Percentiles rank a stretch among this genome's conserved stretches.
Evolutionary conservation across 352 stramenopile genomes (phyloP).

Genomic region (Phytophthora tentaculata): DNA sequence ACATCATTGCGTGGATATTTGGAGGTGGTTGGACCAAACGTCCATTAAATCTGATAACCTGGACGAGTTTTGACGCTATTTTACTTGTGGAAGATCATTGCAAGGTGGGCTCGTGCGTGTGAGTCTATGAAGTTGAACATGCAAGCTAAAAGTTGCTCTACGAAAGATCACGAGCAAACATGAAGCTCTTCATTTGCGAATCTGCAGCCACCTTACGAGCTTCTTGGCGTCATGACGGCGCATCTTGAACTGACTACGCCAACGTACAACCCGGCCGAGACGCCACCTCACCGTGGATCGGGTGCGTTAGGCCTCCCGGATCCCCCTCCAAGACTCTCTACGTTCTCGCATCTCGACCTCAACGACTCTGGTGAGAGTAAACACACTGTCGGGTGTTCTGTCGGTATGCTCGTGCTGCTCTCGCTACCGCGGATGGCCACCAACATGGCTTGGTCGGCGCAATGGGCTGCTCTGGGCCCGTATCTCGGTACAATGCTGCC

Average conservation of each 20-base stretch:
- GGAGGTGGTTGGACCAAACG: too few relatives aligned
- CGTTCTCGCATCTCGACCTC: slow-evolving; percentile 41
- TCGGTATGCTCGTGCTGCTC: slow-evolving; percentile 72
- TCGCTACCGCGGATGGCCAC: slow-evolving; percentile 75
- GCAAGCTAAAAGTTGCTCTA: too few relatives aligned
- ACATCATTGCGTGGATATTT: too few relatives aligned
- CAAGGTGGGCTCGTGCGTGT: slow-evolving; percentile 12
- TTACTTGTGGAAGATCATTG: slow-evolving; percentile 4
- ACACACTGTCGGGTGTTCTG: slow-evolving; percentile 49
- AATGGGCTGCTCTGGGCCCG: slow-evolving; percentile 74
- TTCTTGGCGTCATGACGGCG: slow-evolving; percentile 26
- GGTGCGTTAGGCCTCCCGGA: slow-evolving; percentile 35
- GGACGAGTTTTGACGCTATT: background rate
- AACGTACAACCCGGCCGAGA: slow-evolving; percentile 43
- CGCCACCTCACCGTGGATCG: slow-evolving; percentile 25
- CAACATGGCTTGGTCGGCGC: slow-evolving; percentile 82
- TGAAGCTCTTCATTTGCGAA: slow-evolving; percentile 36
- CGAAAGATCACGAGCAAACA: too few relatives aligned
- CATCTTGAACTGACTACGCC: slow-evolving; percentile 51
- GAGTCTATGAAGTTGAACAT: slow-evolving; percentile 29
- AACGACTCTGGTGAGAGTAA: slow-evolving; percentile 32
- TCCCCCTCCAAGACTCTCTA: slow-evolving; percentile 38
- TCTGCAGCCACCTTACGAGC: slow-evolving; percentile 4
- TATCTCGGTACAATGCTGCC: slow-evolving; percentile 77
- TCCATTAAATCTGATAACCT: slow-evolving; percentile 32